Conservation (phyloP, 495 filamentous ascomycete species). For the Corynascus novoguineensis region DNA sequence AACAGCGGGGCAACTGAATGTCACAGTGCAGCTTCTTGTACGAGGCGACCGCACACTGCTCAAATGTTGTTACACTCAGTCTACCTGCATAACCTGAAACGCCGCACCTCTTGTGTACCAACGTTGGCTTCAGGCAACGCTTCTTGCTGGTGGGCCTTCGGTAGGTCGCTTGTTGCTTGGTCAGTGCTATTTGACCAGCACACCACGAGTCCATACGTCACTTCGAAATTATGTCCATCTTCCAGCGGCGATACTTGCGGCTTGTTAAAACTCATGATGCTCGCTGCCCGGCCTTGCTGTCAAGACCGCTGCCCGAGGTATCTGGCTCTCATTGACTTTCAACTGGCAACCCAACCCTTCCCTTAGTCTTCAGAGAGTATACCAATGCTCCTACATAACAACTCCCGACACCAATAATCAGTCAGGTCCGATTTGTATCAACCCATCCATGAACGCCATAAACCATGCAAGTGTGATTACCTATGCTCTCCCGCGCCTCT, state of each 20-base stretch:
- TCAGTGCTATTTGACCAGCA: no score
- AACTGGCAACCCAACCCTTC: not conserved
- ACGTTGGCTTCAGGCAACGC: not conserved
- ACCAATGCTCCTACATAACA: not conserved
- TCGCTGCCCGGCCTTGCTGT: not conserved
- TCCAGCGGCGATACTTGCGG: no score
- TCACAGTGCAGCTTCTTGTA: not conserved
- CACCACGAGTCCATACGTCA: not conserved
- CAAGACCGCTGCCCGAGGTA: not conserved
- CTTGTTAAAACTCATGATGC: not conserved
- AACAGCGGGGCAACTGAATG: slow-evolving; percentile 1
- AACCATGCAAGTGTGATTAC: slow-evolving; percentile 8
- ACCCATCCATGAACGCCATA: not conserved
- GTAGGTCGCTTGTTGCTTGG: no score
- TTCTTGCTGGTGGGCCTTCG: not conserved
- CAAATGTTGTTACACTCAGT: not conserved
- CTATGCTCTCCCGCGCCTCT: slow-evolving; percentile 40
- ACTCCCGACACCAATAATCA: not conserved
- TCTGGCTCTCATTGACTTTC: not conserved
- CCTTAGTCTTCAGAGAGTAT: not conserved
- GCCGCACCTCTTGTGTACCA: not conserved
- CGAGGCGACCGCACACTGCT: not conserved
- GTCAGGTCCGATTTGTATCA: not conserved
- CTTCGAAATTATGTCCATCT: no score
- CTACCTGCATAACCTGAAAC: slow-evolving; percentile 17